Percentiles rank a stretch among this genome's conserved stretches.
phyloP scores from a whole-genome alignment of 2,329 filamentous ascomycete species.

The Fusarium irregulare region DNA sequence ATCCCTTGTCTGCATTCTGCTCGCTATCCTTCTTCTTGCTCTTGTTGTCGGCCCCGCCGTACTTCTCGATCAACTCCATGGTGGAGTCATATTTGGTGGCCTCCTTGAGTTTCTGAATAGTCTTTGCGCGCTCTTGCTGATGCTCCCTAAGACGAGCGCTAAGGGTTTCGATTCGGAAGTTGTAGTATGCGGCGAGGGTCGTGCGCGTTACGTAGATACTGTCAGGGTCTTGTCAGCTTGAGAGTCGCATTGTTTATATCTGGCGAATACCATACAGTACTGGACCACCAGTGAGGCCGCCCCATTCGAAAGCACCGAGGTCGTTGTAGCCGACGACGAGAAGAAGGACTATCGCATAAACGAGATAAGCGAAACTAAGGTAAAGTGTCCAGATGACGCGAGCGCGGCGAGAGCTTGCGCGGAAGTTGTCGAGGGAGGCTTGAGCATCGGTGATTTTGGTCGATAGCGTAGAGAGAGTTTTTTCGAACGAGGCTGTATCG shows the following conservation, averaged over 20 bases:
- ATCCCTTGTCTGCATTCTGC: slow-evolving; percentile 21
- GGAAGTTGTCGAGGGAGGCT: slow-evolving; percentile 77
- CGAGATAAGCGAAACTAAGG: slow-evolving; percentile 87
- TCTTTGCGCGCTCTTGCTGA: slow-evolving; percentile 82
- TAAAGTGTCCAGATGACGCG: slow-evolving; percentile 93
- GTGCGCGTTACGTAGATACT: slow-evolving; percentile 85
- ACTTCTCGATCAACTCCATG: slow-evolving; percentile 91
- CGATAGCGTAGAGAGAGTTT: slow-evolving; percentile 83
- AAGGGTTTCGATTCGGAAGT: slow-evolving; percentile 79
- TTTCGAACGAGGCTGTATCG: slow-evolving; percentile 93
- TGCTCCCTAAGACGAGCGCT: slow-evolving; percentile 77
- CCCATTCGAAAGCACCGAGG: slow-evolving; percentile 82
- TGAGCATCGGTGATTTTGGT: slow-evolving; percentile 83
- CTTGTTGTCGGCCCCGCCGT: slow-evolving; percentile 74
- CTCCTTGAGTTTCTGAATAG: slow-evolving; percentile 93
- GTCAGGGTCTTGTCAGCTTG: slow-evolving; percentile 31
- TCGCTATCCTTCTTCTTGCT: slow-evolving; percentile 46
- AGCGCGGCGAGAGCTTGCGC: slow-evolving; percentile 78
- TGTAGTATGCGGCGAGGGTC: slow-evolving; percentile 76
- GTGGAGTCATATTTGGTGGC: slow-evolving; percentile 98
- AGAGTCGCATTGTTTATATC: background rate
- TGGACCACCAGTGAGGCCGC: slow-evolving; percentile 80
- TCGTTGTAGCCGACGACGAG: slow-evolving; percentile 87
- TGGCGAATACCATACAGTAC: slow-evolving; percentile 69
- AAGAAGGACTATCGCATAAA: slow-evolving; percentile 83